phyloP scores from a whole-genome alignment of 1,284 basidiomycete species.

The Pterulicium gracile region DNA sequence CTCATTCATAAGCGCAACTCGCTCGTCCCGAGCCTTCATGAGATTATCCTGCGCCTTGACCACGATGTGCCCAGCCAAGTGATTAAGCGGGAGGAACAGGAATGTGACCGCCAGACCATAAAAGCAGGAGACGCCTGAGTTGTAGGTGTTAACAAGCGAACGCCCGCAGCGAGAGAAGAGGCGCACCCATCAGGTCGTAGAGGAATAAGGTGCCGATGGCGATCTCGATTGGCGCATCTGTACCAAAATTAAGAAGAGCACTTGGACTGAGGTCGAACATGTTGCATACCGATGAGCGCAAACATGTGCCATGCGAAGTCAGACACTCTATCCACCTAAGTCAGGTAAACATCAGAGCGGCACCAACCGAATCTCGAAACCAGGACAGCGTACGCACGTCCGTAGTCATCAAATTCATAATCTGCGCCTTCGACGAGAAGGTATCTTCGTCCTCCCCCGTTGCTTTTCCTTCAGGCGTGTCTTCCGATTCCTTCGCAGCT shows the following conservation, averaged over 20 bases:
- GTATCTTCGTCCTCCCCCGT: conserved; percentile 43
- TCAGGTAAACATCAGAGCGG: too few relatives aligned
- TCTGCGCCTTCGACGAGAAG: conserved; percentile 84
- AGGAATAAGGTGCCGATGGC: conserved; percentile 72
- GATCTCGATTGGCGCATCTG: conserved; percentile 83
- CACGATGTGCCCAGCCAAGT: conserved; percentile 78
- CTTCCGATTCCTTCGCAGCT: conserved; percentile 10
- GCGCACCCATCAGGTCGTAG: conserved; percentile 66
- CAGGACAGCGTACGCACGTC: conserved; percentile 51
- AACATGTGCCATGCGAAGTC: conserved; percentile 79
- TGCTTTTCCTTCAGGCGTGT: conserved; percentile 15
- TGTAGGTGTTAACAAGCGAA: background rate
- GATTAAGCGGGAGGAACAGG: conserved; percentile 81
- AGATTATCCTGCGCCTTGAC: conserved; percentile 79
- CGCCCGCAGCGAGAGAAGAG: background rate
- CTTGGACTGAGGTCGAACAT: conserved; percentile 9
- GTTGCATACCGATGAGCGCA: conserved; percentile 45
- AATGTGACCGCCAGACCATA: conserved; percentile 77
- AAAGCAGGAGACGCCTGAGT: conserved; percentile 55
- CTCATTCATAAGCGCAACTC: conserved; percentile 90
- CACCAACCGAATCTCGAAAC: background rate
- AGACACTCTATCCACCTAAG: conserved; percentile 61
- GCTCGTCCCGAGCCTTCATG: conserved; percentile 87
- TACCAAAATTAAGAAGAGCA: conserved; percentile 17
- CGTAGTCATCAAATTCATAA: conserved; percentile 83